A percentile compares a stretch with the other conserved stretches of the same genome.
Conservation (phyloP, 2,329 filamentous ascomycete genomes). For the Cryphonectria nitschkei region DNA sequence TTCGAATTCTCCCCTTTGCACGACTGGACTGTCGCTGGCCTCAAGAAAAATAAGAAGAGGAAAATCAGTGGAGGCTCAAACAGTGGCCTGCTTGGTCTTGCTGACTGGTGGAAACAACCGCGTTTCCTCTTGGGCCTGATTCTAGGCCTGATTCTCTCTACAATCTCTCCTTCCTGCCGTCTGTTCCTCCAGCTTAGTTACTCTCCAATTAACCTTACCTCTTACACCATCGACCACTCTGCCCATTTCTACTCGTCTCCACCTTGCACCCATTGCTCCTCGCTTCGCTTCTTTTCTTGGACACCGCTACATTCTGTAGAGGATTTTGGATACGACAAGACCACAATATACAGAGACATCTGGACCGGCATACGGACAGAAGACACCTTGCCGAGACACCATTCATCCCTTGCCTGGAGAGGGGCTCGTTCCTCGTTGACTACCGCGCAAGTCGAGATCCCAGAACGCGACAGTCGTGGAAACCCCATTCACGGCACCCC, state of each 20-base stretch:
- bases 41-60: neutral
- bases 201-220: neutral
- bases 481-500: slow-evolving; percentile 20
- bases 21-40: neutral
- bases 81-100: neutral
- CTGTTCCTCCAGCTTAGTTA: neutral
- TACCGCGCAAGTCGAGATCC: slow-evolving; percentile 7
- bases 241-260: slow-evolving; percentile 19
- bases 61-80: neutral
- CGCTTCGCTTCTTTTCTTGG: neutral
- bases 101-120: neutral
- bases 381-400: neutral
- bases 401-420: neutral
- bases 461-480: slow-evolving; percentile 13
- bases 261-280: neutral
- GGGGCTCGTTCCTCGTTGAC: neutral
- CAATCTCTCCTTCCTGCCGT: neutral
- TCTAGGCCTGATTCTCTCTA: neutral
- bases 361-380: neutral
- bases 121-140: slow-evolving; percentile 18
- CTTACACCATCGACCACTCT: neutral
- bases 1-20: neutral
- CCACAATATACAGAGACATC: neutral
- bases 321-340: slow-evolving; percentile 15
- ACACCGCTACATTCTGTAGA: slow-evolving; percentile 1